A percentile compares a stretch with the other conserved stretches of the same genome.
Conservation (phyloP, 306 rosid species). For the Ziziphus jujuba region DNA sequence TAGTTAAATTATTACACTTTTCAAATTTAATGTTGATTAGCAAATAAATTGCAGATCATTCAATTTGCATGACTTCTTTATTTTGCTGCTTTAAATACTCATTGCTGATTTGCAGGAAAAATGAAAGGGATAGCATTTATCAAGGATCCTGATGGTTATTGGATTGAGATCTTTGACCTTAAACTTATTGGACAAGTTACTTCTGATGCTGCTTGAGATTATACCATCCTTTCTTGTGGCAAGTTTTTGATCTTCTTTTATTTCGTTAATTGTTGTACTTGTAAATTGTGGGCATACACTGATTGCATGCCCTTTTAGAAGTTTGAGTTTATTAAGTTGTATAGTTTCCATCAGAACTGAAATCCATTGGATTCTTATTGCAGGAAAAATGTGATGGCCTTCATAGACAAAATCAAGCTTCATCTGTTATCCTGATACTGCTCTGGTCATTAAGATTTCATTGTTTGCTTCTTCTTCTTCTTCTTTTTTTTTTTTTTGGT, state of each 20-base stretch:
- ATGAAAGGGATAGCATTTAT: constrained; percentile 93
- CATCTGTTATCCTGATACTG: constrained; percentile 1
- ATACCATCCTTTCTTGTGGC: constrained; percentile 31
- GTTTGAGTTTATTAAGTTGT: too few relatives aligned
- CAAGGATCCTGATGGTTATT: constrained; percentile 95
- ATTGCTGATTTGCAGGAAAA: constrained; percentile 61
- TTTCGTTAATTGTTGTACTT: neutral
- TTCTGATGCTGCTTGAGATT: constrained; percentile 37
- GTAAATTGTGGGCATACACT: too few relatives aligned
- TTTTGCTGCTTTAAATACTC: neutral
- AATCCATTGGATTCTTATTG: neutral
- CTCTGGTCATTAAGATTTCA: constrained; percentile 1
- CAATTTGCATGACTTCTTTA: neutral
- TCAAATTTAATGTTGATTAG: too few relatives aligned
- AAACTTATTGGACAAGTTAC: constrained; percentile 49
- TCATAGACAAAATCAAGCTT: neutral
- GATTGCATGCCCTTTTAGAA: too few relatives aligned
- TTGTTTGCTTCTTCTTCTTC: neutral
- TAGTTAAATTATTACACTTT: too few relatives aligned
- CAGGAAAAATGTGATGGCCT: constrained; percentile 5
- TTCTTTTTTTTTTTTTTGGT: neutral
- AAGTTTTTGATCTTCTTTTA: neutral
- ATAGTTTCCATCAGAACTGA: neutral
- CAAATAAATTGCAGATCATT: neutral
- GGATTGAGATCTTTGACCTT: constrained; percentile 92